Percentiles rank a stretch among this genome's conserved stretches.
Conservation (phyloP, 2,329 filamentous ascomycete species). For the Arachnopeziza araneosa region DNA sequence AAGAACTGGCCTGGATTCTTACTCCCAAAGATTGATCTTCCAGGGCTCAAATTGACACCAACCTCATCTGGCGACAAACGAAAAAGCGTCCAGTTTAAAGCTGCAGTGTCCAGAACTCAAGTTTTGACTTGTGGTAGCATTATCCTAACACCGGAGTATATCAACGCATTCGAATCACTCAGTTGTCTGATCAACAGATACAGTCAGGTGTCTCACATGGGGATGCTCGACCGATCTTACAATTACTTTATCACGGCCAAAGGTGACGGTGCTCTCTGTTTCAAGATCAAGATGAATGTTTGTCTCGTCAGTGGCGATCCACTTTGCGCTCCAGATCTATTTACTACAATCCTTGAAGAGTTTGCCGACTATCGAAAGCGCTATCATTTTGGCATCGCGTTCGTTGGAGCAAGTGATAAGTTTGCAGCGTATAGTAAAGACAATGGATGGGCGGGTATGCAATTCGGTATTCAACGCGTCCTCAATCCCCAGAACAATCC, state of each 20-base stretch:
- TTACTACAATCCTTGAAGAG: slow-evolving; percentile 30
- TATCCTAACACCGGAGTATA: too few species aligned
- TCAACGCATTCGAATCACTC: neutral
- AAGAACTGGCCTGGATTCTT: too few species aligned
- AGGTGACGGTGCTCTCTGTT: slow-evolving; percentile 33
- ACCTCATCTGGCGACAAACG: too few species aligned
- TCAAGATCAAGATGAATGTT: slow-evolving; percentile 34
- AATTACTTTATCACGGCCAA: slow-evolving; percentile 35
- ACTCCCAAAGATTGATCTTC: too few species aligned
- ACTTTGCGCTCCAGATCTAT: slow-evolving; percentile 27
- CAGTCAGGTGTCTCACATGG: slow-evolving; percentile 38
- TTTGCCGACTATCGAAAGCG: slow-evolving; percentile 32
- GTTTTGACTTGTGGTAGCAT: too few species aligned
- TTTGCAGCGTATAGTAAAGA: slow-evolving; percentile 31
- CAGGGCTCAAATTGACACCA: too few species aligned
- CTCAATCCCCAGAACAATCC: slow-evolving; percentile 37
- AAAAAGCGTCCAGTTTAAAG: too few species aligned
- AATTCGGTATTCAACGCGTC: slow-evolving; percentile 35
- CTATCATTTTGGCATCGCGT: slow-evolving; percentile 30
- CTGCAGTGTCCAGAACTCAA: too few species aligned
- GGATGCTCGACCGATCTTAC: slow-evolving; percentile 37
- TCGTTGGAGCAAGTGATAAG: slow-evolving; percentile 33
- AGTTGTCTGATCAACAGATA: slow-evolving; percentile 28
- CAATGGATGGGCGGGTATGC: slow-evolving; percentile 32
- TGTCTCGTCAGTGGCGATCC: slow-evolving; percentile 37